These are phyloP conservation scores for Stagonosporopsis cucurbitacearum DNA, from an alignment of 2,329 filamentous ascomycete genomes.

Conservation along the genomic window DNA sequence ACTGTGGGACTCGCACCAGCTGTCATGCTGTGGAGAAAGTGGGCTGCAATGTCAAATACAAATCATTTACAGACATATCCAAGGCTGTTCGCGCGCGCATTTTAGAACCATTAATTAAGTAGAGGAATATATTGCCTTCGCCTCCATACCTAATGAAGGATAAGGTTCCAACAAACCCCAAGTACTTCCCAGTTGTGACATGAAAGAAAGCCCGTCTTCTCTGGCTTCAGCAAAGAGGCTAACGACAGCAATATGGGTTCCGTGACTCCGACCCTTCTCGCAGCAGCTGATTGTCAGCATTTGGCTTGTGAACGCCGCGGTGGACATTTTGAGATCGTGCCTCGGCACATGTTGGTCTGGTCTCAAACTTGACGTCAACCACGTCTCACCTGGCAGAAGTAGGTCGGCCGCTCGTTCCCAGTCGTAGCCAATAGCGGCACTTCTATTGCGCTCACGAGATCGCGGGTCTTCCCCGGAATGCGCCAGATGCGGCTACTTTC, in stretches of 20 bases:
- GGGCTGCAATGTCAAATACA: too few species aligned
- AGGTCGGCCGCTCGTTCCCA: conserved; percentile 26
- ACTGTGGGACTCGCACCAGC: not conserved
- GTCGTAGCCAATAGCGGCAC: conserved; percentile 36
- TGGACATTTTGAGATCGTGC: conserved; percentile 17
- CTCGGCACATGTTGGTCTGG: conserved; percentile 34
- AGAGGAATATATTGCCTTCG: too few species aligned
- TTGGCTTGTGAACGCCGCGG: conserved; percentile 17
- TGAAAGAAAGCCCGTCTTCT: too few species aligned
- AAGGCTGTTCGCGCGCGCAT: too few species aligned
- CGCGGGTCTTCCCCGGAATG: conserved; percentile 31
- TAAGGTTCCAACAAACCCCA: too few species aligned
- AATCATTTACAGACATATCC: too few species aligned
- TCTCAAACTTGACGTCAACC: conserved; percentile 38
- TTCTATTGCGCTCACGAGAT: conserved; percentile 40
- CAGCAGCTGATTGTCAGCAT: conserved; percentile 14
- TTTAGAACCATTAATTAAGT: too few species aligned
- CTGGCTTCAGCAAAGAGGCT: too few species aligned
- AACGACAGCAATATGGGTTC: not conserved
- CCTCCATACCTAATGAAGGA: too few species aligned
- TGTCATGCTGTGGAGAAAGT: too few species aligned
- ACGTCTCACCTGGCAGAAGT: conserved; percentile 30
- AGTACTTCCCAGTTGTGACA: too few species aligned
- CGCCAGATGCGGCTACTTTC: conserved; percentile 36
- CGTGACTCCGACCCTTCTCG: conserved; percentile 4